Conservation (phyloP, 768 basidiomycete species). For the Candolleomyces efflorescens region DNA sequence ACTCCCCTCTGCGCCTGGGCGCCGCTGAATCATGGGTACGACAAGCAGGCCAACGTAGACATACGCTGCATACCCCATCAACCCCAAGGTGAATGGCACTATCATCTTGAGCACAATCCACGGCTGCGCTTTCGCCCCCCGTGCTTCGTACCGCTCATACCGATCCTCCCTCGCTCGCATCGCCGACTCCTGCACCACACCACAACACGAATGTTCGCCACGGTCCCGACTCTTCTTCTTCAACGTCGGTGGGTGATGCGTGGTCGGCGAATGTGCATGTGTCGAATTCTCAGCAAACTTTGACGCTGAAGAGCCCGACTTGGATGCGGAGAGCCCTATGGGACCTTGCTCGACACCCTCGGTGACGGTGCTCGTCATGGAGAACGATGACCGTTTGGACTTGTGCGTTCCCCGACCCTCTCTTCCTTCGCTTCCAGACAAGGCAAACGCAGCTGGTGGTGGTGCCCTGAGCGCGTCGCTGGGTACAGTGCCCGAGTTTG, state of each 20-base stretch:
- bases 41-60: slow-evolving; percentile 76
- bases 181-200: slow-evolving; percentile 48
- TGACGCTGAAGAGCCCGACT: background rate
- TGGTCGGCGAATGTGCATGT: background rate
- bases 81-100: slow-evolving; percentile 51
- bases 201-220: slow-evolving; percentile 35
- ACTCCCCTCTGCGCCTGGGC: slow-evolving; percentile 39
- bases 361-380: background rate
- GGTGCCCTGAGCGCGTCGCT: background rate
- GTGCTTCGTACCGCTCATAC: slow-evolving; percentile 18
- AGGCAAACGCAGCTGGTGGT: background rate
- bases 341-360: background rate
- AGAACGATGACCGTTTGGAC: background rate
- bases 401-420: background rate
- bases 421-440: background rate
- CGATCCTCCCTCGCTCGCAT: slow-evolving; percentile 35
- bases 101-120: slow-evolving; percentile 73
- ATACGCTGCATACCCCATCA: slow-evolving; percentile 68
- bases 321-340: background rate
- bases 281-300: background rate
- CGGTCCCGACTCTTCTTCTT: background rate
- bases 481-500: background rate
- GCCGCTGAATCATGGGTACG: slow-evolving; percentile 59
- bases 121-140: slow-evolving; percentile 54
- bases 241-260: too few relatives aligned